These are phyloP conservation scores for Allantophomopsis lycopodina DNA, from an alignment of 2,329 filamentous ascomycete species.

Conservation along the genomic window DNA sequence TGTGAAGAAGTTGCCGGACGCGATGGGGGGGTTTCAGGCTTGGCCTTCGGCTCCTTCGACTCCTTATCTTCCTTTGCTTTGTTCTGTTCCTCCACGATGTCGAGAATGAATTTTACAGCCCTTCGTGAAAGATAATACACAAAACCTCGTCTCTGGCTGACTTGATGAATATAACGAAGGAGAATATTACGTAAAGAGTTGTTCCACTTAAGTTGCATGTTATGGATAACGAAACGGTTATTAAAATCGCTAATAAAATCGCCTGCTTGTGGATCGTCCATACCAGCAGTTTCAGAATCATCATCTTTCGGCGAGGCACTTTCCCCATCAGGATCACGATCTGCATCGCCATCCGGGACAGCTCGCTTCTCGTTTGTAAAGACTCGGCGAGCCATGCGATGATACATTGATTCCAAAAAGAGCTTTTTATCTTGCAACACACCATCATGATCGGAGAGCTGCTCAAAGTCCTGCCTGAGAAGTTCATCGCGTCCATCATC, in stretches of 20 bases:
- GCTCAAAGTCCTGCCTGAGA: conserved; percentile 44
- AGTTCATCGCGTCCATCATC: conserved; percentile 33
- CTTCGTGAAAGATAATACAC: conserved; percentile 94
- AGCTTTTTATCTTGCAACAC: conserved; percentile 43
- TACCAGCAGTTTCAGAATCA: conserved; percentile 31
- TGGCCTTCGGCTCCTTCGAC: conserved; percentile 15
- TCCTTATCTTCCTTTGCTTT: conserved; percentile 43
- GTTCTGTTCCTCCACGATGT: conserved; percentile 89
- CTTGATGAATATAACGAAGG: conserved; percentile 92
- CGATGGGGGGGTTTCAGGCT: conserved; percentile 10
- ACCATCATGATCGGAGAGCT: conserved; percentile 37
- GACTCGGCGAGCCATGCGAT: conserved; percentile 16
- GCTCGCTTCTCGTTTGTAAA: conserved; percentile 12
- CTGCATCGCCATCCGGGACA: conserved; percentile 15
- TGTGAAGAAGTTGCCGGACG: conserved; percentile 11
- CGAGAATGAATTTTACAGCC: conserved; percentile 94
- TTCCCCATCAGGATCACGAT: conserved; percentile 23
- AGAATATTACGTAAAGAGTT: conserved; percentile 93
- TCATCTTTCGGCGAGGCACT: conserved; percentile 16
- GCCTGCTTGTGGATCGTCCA: conserved; percentile 55
- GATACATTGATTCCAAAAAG: conserved; percentile 42
- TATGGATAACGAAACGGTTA: conserved; percentile 96
- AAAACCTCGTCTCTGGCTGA: conserved; percentile 88
- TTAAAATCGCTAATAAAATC: conserved; percentile 93
- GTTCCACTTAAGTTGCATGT: conserved; percentile 97